These are phyloP conservation scores for Phytophthora tentaculata DNA, from an alignment of 352 stramenopile genomes.

Conservation along the genomic window DNA sequence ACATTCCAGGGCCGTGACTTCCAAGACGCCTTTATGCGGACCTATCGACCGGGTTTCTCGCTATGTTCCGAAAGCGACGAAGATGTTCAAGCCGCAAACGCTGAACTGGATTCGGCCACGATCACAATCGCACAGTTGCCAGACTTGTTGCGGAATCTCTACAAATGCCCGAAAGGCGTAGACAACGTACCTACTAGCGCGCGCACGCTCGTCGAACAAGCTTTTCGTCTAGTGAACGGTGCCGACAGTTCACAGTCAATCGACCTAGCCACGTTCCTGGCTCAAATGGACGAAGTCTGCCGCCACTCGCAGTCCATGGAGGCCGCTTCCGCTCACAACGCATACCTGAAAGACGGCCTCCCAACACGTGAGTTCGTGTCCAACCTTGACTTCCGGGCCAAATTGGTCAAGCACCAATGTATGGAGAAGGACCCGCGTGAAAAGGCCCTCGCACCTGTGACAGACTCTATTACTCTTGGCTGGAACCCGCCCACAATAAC, in stretches of 20 bases:
- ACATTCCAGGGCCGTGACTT: constrained; percentile 62
- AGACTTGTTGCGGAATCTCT: constrained; percentile 51
- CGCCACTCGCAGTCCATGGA: constrained; percentile 40
- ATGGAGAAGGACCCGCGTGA: constrained; percentile 56
- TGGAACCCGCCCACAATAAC: constrained; percentile 58
- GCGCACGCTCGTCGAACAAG: constrained; percentile 27
- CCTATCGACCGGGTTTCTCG: constrained; percentile 51
- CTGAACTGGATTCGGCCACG: constrained; percentile 32
- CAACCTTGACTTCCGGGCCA: constrained; percentile 53
- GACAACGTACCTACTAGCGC: constrained; percentile 55
- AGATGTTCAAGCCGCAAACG: constrained; percentile 42
- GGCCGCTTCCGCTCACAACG: constrained; percentile 28
- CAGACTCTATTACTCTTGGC: constrained; percentile 57
- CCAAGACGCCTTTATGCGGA: constrained; percentile 68
- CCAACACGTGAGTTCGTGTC: constrained; percentile 63
- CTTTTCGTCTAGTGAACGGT: constrained; percentile 19
- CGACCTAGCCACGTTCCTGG: constrained; percentile 35
- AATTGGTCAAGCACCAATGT: constrained; percentile 61
- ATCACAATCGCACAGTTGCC: constrained; percentile 51
- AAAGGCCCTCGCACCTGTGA: constrained; percentile 56
- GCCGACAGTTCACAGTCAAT: constrained; percentile 10
- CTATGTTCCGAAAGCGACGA: constrained; percentile 67
- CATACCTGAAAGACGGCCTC: constrained; percentile 49
- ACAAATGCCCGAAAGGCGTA: constrained; percentile 63
- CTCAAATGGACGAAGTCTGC: constrained; percentile 42